Conservation (phyloP, 352 stramenopile species). For the Globisporangium yorkense region DNA sequence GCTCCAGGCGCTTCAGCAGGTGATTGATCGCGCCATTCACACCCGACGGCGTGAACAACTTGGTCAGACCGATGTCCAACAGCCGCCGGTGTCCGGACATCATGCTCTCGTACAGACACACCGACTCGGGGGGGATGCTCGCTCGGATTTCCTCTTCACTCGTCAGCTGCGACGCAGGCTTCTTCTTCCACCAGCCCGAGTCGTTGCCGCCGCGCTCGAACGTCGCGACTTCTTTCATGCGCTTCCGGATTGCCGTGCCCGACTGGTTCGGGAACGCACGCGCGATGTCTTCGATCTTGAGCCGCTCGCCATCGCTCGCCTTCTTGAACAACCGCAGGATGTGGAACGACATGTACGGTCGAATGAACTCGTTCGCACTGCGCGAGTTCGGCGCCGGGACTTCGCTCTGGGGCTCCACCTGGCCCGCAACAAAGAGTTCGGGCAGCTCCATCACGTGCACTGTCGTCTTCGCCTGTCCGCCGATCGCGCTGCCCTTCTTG, state of each 20-base stretch:
- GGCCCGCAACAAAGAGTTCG: slow-evolving; percentile 65
- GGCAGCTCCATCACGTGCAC: slow-evolving; percentile 77
- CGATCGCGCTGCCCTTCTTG: slow-evolving; percentile 40
- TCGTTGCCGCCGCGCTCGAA: slow-evolving; percentile 82
- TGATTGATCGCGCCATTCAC: slow-evolving; percentile 71
- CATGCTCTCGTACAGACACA: slow-evolving; percentile 86
- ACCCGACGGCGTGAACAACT: slow-evolving; percentile 67
- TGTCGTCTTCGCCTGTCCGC: slow-evolving; percentile 46
- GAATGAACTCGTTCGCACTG: slow-evolving; percentile 81
- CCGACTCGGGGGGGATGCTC: slow-evolving; percentile 68
- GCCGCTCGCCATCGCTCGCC: slow-evolving; percentile 61
- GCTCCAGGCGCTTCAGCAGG: slow-evolving; percentile 66
- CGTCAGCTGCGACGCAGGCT: slow-evolving; percentile 46
- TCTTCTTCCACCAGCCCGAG: slow-evolving; percentile 84
- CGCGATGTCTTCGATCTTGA: slow-evolving; percentile 83
- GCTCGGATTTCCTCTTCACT: slow-evolving; percentile 75
- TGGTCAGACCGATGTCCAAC: slow-evolving; percentile 75
- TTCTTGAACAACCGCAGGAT: slow-evolving; percentile 83
- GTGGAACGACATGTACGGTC: slow-evolving; percentile 84
- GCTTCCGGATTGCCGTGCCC: slow-evolving; percentile 75
- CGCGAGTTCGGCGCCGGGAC: slow-evolving; percentile 75
- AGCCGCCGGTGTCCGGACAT: slow-evolving; percentile 79
- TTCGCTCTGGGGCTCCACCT: slow-evolving; percentile 81
- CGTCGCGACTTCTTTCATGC: slow-evolving; percentile 81
- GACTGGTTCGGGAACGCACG: slow-evolving; percentile 80